A percentile compares a stretch with the other conserved stretches of the same genome.
Conservation (phyloP, 2,329 filamentous ascomycete genomes). For the Aspergillus udagawae region DNA sequence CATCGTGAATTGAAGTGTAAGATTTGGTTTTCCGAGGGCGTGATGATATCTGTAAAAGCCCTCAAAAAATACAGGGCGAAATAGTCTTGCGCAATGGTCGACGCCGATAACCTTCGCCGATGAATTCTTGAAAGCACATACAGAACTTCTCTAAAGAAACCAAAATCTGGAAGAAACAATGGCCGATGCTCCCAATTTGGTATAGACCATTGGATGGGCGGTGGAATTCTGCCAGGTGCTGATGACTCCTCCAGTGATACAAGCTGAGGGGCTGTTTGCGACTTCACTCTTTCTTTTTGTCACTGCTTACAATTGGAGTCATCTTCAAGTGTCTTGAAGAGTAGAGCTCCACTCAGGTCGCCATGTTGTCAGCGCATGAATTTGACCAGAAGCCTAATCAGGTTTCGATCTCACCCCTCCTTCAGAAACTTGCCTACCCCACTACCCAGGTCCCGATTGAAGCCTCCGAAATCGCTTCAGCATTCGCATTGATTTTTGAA, state of each 20-base stretch:
- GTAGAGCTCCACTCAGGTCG: not conserved
- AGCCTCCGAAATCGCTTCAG: conserved; percentile 80
- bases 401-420: conserved; percentile 46
- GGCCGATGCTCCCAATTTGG: conserved; percentile 10
- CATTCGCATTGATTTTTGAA: conserved; percentile 87
- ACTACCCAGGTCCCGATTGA: conserved; percentile 52
- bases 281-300: not conserved
- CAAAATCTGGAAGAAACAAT: conserved; percentile 17
- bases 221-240: conserved; percentile 20
- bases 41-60: not conserved
- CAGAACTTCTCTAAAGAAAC: not conserved
- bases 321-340: not conserved
- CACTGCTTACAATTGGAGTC: not conserved
- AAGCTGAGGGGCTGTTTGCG: not conserved
- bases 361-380: conserved; percentile 23
- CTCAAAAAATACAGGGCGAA: not conserved
- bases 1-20: conserved; percentile 38
- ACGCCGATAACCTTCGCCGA: not conserved
- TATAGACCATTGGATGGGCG: conserved; percentile 14
- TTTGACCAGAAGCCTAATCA: conserved; percentile 28
- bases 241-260: conserved; percentile 5
- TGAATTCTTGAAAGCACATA: not conserved
- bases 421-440: conserved; percentile 45
- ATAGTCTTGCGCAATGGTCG: not conserved
- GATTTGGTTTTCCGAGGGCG: not conserved